Evolutionary conservation across 2,329 filamentous ascomycete species (phyloP).

Genomic region (Colletotrichum gloeosporioides): DNA sequence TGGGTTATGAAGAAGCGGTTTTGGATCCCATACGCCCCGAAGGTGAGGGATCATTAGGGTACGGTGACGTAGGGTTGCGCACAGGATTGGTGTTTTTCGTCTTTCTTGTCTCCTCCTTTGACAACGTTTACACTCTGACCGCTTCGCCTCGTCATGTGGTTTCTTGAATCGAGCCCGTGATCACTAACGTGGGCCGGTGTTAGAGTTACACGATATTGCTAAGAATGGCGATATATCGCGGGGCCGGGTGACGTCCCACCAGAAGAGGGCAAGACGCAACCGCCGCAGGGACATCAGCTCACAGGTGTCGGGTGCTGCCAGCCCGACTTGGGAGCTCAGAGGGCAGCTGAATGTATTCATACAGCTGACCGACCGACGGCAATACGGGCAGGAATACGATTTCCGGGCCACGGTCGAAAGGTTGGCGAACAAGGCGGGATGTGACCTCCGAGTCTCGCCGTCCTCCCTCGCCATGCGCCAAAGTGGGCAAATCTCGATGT

Average conservation of each 20-base stretch:
- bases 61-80: constrained; percentile 19
- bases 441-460: background rate
- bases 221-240: background rate
- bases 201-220: background rate
- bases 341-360: background rate
- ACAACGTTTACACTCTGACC: background rate
- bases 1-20: constrained; percentile 1
- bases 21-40: background rate
- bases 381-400: background rate
- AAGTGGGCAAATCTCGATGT: constrained; percentile 4
- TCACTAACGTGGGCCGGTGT: background rate
- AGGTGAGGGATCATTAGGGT: constrained; percentile 12
- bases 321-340: background rate
- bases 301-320: background rate
- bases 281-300: background rate
- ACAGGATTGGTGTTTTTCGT: background rate
- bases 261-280: background rate
- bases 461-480: background rate
- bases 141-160: background rate
- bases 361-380: background rate
- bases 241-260: background rate
- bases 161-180: background rate
- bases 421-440: background rate
- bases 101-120: background rate
- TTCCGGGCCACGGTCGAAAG: background rate